Conservation (phyloP, 495 filamentous ascomycete genomes). For the Tetracladium marchalianum region DNA sequence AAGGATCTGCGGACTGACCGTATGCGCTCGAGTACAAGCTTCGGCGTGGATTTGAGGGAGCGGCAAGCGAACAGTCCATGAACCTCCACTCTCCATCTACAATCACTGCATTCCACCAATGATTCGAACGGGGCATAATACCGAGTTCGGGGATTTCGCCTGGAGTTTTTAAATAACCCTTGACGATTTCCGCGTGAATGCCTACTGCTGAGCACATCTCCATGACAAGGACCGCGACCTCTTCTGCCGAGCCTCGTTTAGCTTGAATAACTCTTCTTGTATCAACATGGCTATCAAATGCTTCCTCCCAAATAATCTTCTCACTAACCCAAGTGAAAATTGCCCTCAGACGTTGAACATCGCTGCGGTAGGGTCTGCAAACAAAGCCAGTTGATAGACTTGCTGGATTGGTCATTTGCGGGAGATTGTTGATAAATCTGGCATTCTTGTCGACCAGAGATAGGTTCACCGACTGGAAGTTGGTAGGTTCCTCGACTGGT, state of each 20-base stretch:
- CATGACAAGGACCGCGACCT: slow-evolving; percentile 76
- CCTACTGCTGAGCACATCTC: slow-evolving; percentile 94
- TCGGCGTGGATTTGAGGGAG: slow-evolving; percentile 77
- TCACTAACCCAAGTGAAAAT: slow-evolving; percentile 97
- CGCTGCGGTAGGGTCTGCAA: slow-evolving; percentile 88
- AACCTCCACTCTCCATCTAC: slow-evolving; percentile 94
- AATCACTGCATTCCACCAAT: slow-evolving; percentile 97
- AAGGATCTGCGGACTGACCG: slow-evolving; percentile 63
- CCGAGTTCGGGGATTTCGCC: slow-evolving; percentile 74
- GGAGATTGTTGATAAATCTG: slow-evolving; percentile 81
- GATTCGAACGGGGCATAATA: slow-evolving; percentile 71
- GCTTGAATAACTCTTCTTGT: slow-evolving; percentile 72
- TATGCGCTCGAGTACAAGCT: slow-evolving; percentile 62
- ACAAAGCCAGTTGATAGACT: slow-evolving; percentile 86
- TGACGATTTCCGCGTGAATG: slow-evolving; percentile 71
- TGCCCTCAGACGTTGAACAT: slow-evolving; percentile 83
- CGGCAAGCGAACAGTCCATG: slow-evolving; percentile 89
- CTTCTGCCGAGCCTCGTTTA: slow-evolving; percentile 78
- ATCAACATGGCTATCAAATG: slow-evolving; percentile 70
- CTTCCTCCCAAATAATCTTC: slow-evolving; percentile 93
- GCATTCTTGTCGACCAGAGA: slow-evolving; percentile 90
- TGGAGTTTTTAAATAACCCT: slow-evolving; percentile 82
- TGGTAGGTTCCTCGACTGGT: slow-evolving; percentile 70
- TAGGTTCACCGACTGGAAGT: slow-evolving; percentile 72
- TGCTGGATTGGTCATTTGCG: slow-evolving; percentile 75